Base-by-base conservation (phyloP, 208 protist genomes). In the Spironucleus salmonicida region DNA sequence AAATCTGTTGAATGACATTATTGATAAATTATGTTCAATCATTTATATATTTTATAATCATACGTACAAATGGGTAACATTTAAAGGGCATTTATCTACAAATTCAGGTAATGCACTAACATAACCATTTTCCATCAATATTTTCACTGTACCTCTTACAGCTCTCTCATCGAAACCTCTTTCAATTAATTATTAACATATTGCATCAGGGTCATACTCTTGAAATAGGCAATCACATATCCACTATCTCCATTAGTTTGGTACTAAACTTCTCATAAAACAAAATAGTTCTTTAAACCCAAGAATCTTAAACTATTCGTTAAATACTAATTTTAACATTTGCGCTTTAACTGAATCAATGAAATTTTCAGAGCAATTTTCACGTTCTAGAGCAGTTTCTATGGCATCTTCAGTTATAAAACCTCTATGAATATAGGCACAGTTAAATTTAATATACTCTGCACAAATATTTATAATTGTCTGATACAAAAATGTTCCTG, bases 381-480 rank as follows among this genome's bases (percentile, higher is more conserved):
- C 64, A 19, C 38, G 26, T n/a, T 15, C 27, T n/a, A 71, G 64
- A 15, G 64, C 64, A n/a, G 64, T 71, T 45, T 71, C 64, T 45
- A 71, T 71, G 34, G 30, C 38, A 45, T 71, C 64, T 38, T 71
- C 64, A 49, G 64, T 71, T 2, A 71, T n/a, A 49, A 42, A 71
- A 11, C 64, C 64, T 19, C 64, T 9, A 38, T 71, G 64, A 49
- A 71, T 71, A 45, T 71, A 71, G 2, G 64, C 64, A n/a, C 64
- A 71, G 64, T 71, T 71, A 49, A 45, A 71, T 38, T 71, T 71
- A n/a, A 42, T 71, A 49, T 71, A 71, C n/a, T 71, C 64, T n/a
- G 38, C 32, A n/a, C 13, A 57, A 32, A 71, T n/a, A n/a, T 71
- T 71, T 38, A 71, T n/a, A 15, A n/a, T n/a, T n/a, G 9, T 9